These are phyloP conservation scores for Scenedesmus sp. DNA, from an alignment of 163 green algal genomes.

Conservation along the genomic window DNA sequence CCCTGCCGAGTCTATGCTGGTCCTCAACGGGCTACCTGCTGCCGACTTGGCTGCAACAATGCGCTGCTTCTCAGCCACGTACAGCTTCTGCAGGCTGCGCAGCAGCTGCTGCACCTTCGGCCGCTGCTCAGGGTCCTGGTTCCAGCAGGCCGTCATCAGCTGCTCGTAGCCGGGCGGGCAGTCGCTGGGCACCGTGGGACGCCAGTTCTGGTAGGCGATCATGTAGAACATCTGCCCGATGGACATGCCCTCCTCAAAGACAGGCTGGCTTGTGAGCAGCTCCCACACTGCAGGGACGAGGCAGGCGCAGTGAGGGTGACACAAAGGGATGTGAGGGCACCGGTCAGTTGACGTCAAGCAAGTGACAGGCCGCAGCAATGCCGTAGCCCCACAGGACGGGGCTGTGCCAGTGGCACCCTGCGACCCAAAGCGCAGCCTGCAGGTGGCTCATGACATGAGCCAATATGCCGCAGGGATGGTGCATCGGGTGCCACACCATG, in stretches of 20 bases:
- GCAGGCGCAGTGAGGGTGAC: background rate
- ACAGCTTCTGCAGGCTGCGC: constrained; percentile 46
- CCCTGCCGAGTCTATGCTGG: background rate
- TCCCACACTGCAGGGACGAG: constrained; percentile 43
- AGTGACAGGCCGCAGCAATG: too few species aligned
- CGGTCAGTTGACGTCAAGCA: too few species aligned
- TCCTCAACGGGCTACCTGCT: background rate
- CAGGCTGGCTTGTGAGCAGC: constrained; percentile 14
- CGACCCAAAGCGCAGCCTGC: too few species aligned
- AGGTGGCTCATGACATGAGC: too few species aligned
- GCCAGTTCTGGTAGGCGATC: constrained; percentile 47
- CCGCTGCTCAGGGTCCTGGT: constrained; percentile 42
- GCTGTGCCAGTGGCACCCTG: too few species aligned
- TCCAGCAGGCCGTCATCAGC: constrained; percentile 47
- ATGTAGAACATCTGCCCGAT: constrained; percentile 57
- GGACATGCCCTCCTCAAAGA: constrained; percentile 37
- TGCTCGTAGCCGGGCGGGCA: constrained; percentile 31
- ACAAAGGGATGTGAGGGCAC: background rate
- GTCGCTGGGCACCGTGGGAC: constrained; percentile 6
- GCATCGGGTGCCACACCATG: too few species aligned
- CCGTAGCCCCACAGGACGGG: too few species aligned
- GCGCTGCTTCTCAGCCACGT: constrained; percentile 34
- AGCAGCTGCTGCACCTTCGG: constrained; percentile 43
- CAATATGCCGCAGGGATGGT: too few species aligned
- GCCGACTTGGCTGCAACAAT: background rate